Conservation (phyloP, 495 filamentous ascomycete species). For the Aspergillus avenaceus region DNA sequence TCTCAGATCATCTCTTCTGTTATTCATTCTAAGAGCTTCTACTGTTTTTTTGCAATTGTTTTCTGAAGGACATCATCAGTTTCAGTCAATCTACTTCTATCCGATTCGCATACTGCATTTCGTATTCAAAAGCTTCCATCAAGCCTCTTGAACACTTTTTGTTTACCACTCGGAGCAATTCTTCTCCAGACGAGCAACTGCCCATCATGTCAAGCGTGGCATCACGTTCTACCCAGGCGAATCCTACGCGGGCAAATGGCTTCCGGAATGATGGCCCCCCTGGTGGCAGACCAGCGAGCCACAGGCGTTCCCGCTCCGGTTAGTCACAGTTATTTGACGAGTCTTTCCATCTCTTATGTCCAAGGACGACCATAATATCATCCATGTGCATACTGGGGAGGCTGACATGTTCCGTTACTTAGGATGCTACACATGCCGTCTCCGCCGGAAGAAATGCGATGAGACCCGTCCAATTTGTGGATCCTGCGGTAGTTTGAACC, state of each 20-base stretch:
- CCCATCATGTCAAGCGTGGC: too few species aligned
- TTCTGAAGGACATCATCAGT: background rate
- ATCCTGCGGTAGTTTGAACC: slow-evolving; percentile 77
- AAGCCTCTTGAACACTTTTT: too few species aligned
- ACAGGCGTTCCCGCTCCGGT: background rate
- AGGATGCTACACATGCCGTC: slow-evolving; percentile 96
- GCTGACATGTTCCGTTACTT: background rate
- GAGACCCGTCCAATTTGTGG: slow-evolving; percentile 78
- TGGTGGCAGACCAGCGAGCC: too few species aligned
- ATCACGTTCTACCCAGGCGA: too few species aligned
- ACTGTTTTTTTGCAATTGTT: background rate
- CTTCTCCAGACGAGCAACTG: too few species aligned
- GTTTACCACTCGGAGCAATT: too few species aligned
- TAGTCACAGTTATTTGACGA: background rate
- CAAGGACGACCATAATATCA: too few species aligned
- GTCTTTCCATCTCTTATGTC: background rate
- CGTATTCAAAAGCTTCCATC: too few species aligned
- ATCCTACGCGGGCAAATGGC: too few species aligned
- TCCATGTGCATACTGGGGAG: background rate
- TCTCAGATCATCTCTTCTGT: background rate
- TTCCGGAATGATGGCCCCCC: too few species aligned
- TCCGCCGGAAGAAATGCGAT: slow-evolving; percentile 96
- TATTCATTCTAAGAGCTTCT: background rate
- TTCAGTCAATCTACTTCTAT: too few species aligned
- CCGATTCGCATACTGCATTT: too few species aligned